phyloP scores from a whole-genome alignment of 2,329 filamentous ascomycete genomes.

The Zymoseptoria brevis region DNA sequence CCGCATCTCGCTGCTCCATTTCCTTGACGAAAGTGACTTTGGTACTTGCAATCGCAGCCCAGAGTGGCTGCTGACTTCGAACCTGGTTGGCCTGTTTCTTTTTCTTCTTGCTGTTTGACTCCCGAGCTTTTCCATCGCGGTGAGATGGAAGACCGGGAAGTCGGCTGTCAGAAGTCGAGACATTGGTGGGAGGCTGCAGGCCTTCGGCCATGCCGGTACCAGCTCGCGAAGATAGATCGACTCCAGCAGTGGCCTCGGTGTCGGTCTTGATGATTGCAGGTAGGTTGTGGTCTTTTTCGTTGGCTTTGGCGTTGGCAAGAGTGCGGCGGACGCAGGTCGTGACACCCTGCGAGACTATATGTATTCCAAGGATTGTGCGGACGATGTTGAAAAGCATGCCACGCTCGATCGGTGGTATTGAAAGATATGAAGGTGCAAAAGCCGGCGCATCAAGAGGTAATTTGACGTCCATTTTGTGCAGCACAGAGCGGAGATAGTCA shows the following conservation, averaged over 20 bases:
- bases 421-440: slow-evolving; percentile 25
- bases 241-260: slow-evolving; percentile 23
- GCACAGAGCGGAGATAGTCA: slow-evolving; percentile 31
- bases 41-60: slow-evolving; percentile 89
- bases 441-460: slow-evolving; percentile 24
- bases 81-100: slow-evolving; percentile 88
- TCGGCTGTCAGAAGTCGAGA: slow-evolving; percentile 39
- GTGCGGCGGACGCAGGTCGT: slow-evolving; percentile 29
- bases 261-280: slow-evolving; percentile 25
- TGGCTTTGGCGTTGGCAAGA: slow-evolving; percentile 30
- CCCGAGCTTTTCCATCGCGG: slow-evolving; percentile 49
- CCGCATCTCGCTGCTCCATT: slow-evolving; percentile 64
- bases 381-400: slow-evolving; percentile 26
- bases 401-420: slow-evolving; percentile 23
- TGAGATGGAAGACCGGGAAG: slow-evolving; percentile 44
- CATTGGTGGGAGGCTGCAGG: slow-evolving; percentile 17
- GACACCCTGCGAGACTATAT: slow-evolving; percentile 32
- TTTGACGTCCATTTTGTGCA: slow-evolving; percentile 29
- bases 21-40: slow-evolving; percentile 93
- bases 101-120: slow-evolving; percentile 66
- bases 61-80: slow-evolving; percentile 81
- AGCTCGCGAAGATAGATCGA: slow-evolving; percentile 15
- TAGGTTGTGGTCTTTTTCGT: slow-evolving; percentile 26
- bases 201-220: slow-evolving; percentile 16
- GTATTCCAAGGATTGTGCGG: slow-evolving; percentile 30